Conservation (phyloP, 371 early-diverging fungal species). For the Neoconidiobolus thromboides region DNA sequence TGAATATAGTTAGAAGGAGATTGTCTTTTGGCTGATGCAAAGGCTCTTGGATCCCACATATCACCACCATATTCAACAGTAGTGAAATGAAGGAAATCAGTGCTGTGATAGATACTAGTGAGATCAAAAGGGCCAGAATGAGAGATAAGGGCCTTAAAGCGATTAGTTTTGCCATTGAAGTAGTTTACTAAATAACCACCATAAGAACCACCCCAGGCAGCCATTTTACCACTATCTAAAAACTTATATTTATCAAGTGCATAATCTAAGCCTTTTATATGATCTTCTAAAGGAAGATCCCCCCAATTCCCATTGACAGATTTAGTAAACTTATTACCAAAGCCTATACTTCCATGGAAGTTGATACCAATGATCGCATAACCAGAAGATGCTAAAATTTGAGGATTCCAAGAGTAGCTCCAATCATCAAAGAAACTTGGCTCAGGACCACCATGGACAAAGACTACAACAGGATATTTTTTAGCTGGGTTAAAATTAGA, state of each 20-base stretch:
- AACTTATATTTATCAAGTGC: slow-evolving; percentile 30
- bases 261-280: slow-evolving; percentile 50
- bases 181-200: slow-evolving; percentile 70
- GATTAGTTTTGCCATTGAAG: slow-evolving; percentile 38
- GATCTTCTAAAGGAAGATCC: slow-evolving; percentile 46
- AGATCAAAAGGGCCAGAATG: slow-evolving; percentile 69
- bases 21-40: slow-evolving; percentile 30
- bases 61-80: slow-evolving; percentile 50
- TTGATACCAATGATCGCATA: slow-evolving; percentile 57
- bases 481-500: slow-evolving; percentile 30
- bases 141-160: slow-evolving; percentile 54
- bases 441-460: slow-evolving; percentile 47
- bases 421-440: not conserved
- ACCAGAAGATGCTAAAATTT: slow-evolving; percentile 51
- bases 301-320: slow-evolving; percentile 63
- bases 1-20: slow-evolving; percentile 50
- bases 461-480: slow-evolving; percentile 55
- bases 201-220: slow-evolving; percentile 59
- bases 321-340: slow-evolving; percentile 60
- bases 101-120: slow-evolving; percentile 36
- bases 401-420: slow-evolving; percentile 27
- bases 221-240: slow-evolving; percentile 35
- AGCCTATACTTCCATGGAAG: slow-evolving; percentile 63
- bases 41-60: slow-evolving; percentile 16
- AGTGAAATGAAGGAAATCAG: slow-evolving; percentile 68